Evolutionary conservation across 2,329 filamentous ascomycete genomes (phyloP).

Genomic region (Chaetomium sp.): DNA sequence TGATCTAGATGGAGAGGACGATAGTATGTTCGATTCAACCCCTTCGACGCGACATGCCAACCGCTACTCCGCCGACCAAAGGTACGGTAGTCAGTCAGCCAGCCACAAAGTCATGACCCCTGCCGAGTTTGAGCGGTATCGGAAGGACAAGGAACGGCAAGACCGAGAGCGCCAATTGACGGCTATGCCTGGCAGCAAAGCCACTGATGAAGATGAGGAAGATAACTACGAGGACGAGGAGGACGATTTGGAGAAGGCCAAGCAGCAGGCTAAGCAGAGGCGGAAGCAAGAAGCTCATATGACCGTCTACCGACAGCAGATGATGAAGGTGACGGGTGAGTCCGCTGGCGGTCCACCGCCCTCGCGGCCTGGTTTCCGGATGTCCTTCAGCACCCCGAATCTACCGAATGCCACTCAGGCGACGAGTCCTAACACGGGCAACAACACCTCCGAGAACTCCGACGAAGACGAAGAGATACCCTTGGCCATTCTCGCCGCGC

Average conservation of each 20-base stretch:
- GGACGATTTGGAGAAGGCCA: conserved; percentile 71
- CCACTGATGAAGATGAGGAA: conserved; percentile 62
- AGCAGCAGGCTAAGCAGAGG: conserved; percentile 66
- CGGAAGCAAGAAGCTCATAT: conserved; percentile 87
- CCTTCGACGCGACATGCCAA: conserved; percentile 33
- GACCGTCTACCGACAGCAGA: conserved; percentile 83
- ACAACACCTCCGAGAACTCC: conserved; percentile 44
- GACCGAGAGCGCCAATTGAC: conserved; percentile 27
- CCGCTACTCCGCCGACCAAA: conserved; percentile 30
- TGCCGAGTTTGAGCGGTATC: conserved; percentile 76
- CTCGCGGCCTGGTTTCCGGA: conserved; percentile 48
- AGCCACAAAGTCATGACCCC: conserved; percentile 81
- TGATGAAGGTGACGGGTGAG: conserved; percentile 93
- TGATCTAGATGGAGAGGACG: conserved; percentile 37
- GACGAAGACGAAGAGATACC: conserved; percentile 86
- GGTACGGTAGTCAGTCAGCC: conserved; percentile 33
- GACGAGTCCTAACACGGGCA: conserved; percentile 31
- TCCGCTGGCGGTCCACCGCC: conserved; percentile 42
- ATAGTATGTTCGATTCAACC: conserved; percentile 50
- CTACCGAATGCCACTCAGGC: conserved; percentile 33
- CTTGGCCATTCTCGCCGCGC: conserved; percentile 76
- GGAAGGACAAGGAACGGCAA: conserved; percentile 62
- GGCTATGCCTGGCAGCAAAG: conserved; percentile 32
- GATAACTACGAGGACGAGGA: conserved; percentile 76
- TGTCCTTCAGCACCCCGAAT: conserved; percentile 58